Conservation (phyloP, 495 filamentous ascomycete genomes). For the Xylaria sp. region DNA sequence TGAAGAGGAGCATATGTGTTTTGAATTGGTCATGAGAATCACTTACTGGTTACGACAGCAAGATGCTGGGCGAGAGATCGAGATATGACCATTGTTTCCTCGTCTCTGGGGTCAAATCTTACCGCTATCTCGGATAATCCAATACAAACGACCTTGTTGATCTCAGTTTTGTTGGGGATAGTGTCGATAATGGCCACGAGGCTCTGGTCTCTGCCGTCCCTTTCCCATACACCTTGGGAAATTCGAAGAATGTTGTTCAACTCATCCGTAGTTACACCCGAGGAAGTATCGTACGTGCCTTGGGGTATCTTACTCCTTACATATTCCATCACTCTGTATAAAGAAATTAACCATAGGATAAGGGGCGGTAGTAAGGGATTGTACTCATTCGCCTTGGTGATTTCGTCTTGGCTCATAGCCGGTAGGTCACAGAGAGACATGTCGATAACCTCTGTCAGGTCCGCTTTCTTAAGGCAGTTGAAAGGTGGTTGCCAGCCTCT, state of each 20-base stretch:
- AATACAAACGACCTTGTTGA: slow-evolving; percentile 24
- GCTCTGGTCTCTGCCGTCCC: not conserved
- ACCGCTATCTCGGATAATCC: slow-evolving; percentile 20
- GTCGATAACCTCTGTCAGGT: not conserved
- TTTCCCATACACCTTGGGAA: slow-evolving; percentile 2
- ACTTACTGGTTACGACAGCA: slow-evolving; percentile 14
- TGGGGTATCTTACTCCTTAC: not conserved
- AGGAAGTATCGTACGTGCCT: not conserved
- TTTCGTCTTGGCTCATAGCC: slow-evolving; percentile 1
- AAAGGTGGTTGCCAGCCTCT: slow-evolving; percentile 12
- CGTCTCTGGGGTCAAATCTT: not conserved
- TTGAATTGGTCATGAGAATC: not conserved
- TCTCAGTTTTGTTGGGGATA: slow-evolving; percentile 12
- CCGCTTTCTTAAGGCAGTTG: slow-evolving; percentile 18
- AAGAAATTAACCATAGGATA: not conserved
- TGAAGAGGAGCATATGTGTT: not conserved
- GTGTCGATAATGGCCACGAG: slow-evolving; percentile 7
- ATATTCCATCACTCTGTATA: slow-evolving; percentile 12
- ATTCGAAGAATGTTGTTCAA: slow-evolving; percentile 2
- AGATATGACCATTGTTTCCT: not conserved
- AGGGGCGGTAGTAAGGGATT: not conserved
- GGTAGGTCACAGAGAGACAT: not conserved
- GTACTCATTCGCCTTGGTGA: slow-evolving; percentile 20
- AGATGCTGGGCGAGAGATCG: slow-evolving; percentile 20
- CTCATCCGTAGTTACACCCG: slow-evolving; percentile 8